Percentiles rank a stretch among this genome's conserved stretches.
Evolutionary conservation across 208 protist genomes (phyloP).

Genomic region (Strigomonas galati): DNA sequence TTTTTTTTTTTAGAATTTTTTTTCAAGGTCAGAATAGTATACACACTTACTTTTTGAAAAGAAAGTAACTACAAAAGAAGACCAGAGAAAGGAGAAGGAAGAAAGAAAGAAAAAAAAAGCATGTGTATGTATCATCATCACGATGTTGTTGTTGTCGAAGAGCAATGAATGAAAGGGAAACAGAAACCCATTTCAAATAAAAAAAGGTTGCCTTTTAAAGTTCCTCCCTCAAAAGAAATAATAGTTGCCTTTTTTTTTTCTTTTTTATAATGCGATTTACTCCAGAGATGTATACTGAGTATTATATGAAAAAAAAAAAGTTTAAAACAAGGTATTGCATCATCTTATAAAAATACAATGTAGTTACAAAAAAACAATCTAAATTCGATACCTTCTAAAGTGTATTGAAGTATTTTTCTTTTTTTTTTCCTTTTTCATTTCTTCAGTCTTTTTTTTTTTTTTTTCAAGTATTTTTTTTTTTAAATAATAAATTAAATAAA

Average conservation of each 20-base stretch:
- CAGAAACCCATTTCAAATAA: background rate
- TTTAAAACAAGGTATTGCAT: too few relatives aligned
- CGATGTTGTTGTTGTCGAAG: too few relatives aligned
- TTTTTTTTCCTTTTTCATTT: conserved; percentile 14
- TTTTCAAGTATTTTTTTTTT: conserved; percentile 10
- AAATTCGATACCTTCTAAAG: too few relatives aligned
- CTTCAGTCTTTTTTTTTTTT: conserved; percentile 9
- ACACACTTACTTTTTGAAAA: background rate
- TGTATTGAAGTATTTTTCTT: conserved; percentile 4
- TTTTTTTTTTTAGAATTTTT: background rate
- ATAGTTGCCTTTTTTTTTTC: background rate
- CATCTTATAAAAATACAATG: background rate
- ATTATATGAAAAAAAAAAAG: too few relatives aligned
- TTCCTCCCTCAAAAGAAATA: background rate
- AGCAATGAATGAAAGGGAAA: too few relatives aligned
- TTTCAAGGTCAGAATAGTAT: background rate
- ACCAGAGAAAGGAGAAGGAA: background rate
- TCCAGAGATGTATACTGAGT: background rate
- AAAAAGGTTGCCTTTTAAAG: too few relatives aligned
- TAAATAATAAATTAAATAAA: background rate
- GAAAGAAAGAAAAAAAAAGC: background rate
- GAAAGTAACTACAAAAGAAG: background rate
- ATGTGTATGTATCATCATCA: too few relatives aligned
- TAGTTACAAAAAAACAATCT: conserved; percentile 9
- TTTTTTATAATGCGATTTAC: background rate